Evolutionary conservation across 2,329 filamentous ascomycete genomes (phyloP).

Genomic region (Blumeriella jaapii): DNA sequence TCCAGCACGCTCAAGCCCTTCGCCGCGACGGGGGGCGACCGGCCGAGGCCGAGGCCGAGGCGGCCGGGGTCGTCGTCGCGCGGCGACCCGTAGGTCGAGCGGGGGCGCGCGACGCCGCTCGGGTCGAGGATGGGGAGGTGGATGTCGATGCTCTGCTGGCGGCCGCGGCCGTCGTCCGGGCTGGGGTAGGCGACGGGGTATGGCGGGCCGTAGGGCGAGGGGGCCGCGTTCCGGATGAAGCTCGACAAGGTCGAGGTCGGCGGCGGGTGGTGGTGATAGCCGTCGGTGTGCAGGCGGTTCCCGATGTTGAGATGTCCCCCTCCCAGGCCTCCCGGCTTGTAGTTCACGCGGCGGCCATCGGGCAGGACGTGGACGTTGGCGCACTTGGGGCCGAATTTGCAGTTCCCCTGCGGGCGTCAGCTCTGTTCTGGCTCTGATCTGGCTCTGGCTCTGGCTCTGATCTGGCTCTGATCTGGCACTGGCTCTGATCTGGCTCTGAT

Average conservation of each 20-base stretch:
- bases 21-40: conserved; percentile 63
- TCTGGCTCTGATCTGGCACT: too few relatives aligned
- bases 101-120: conserved; percentile 37
- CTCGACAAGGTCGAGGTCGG: conserved; percentile 67
- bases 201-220: conserved; percentile 29
- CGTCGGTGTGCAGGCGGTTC: conserved; percentile 55
- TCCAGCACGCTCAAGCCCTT: conserved; percentile 80
- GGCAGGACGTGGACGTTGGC: conserved; percentile 92
- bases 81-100: conserved; percentile 69
- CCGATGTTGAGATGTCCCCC: conserved; percentile 47
- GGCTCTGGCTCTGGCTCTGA: conserved; percentile 29
- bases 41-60: conserved; percentile 60
- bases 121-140: conserved; percentile 41
- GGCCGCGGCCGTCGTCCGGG: conserved; percentile 38
- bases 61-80: conserved; percentile 52
- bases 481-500: too few relatives aligned
- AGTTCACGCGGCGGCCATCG: conserved; percentile 85
- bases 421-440: background rate
- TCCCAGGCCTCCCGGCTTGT: conserved; percentile 45
- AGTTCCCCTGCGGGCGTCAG: conserved; percentile 63
- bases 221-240: conserved; percentile 48
- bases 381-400: conserved; percentile 97
- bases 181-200: conserved; percentile 33
- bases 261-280: conserved; percentile 52
- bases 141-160: conserved; percentile 41